A percentile compares a stretch with the other conserved stretches of the same genome.
Evolutionary conservation across 148 eudicot genomes (phyloP).

Genomic region (Spergularia marina): DNA sequence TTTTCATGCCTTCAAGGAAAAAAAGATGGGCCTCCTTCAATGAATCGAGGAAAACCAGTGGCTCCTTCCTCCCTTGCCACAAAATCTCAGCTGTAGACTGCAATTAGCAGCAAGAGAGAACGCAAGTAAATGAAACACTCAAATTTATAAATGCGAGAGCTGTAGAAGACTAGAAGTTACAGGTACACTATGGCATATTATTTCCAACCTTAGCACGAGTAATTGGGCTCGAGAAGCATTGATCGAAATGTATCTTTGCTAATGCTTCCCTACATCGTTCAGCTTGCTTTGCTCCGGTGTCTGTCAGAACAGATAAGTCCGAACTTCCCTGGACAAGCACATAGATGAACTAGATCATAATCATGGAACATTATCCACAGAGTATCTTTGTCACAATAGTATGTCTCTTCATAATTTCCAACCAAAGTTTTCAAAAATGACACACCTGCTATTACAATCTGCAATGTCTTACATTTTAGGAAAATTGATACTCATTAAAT

Average conservation of each 20-base stretch:
- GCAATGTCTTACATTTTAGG: too few species aligned
- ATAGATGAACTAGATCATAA: neutral
- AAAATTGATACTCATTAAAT: too few species aligned
- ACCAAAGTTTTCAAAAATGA: too few species aligned
- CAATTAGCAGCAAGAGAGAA: neutral
- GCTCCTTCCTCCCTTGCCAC: slow-evolving; percentile 64
- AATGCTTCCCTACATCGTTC: slow-evolving; percentile 61
- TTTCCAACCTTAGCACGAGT: slow-evolving; percentile 68
- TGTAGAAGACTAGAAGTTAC: neutral
- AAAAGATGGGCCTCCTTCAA: slow-evolving; percentile 69
- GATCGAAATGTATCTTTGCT: slow-evolving; percentile 51
- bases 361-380: neutral
- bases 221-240: slow-evolving; percentile 75
- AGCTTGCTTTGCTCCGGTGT: slow-evolving; percentile 59
- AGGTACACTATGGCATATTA: slow-evolving; percentile 3
- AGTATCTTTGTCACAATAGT: too few species aligned
- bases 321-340: slow-evolving; percentile 58
- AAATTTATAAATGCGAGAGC: neutral
- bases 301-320: slow-evolving; percentile 56
- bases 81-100: slow-evolving; percentile 71
- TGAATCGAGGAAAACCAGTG: slow-evolving; percentile 60
- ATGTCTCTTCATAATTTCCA: too few species aligned
- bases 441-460: too few species aligned
- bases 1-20: slow-evolving; percentile 68
- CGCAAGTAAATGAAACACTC: too few species aligned